Evolutionary conservation across 1,284 basidiomycete genomes (phyloP).

Genomic region (Nidula niveotomentosa): DNA sequence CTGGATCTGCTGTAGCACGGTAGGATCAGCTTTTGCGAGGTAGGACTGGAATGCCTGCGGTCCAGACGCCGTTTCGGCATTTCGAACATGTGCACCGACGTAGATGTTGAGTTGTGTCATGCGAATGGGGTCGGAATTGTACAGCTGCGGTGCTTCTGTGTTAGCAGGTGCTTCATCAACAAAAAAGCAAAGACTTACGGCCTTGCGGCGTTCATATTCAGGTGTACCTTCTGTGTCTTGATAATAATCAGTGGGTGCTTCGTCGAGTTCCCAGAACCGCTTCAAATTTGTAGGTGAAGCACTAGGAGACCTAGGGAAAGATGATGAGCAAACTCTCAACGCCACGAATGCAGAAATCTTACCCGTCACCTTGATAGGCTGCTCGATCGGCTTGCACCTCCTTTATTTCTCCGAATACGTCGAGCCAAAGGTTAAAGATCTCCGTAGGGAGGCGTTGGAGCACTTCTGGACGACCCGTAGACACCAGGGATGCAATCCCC

Average conservation of each 20-base stretch:
- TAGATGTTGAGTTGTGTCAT: conserved; percentile 58
- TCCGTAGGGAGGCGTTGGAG: conserved; percentile 69
- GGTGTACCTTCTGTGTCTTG: conserved; percentile 60
- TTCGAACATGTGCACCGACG: conserved; percentile 54
- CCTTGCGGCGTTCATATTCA: conserved; percentile 69
- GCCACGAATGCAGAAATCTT: neutral
- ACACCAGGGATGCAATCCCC: conserved; percentile 70
- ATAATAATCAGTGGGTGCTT: conserved; percentile 54
- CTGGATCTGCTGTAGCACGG: conserved; percentile 69
- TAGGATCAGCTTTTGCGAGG: conserved; percentile 64
- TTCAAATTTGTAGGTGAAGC: conserved; percentile 37
- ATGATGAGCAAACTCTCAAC: neutral
- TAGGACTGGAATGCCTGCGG: conserved; percentile 58
- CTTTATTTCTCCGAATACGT: conserved; percentile 86
- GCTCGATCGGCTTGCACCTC: conserved; percentile 54
- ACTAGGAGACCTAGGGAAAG: conserved; percentile 13
- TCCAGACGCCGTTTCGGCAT: conserved; percentile 61
- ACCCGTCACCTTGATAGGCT: conserved; percentile 30
- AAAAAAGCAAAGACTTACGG: conserved; percentile 38
- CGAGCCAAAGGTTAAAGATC: conserved; percentile 87
- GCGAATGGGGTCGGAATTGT: conserved; percentile 68
- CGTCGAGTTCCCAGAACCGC: conserved; percentile 68
- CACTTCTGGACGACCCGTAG: conserved; percentile 70
- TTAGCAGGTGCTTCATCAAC: neutral
- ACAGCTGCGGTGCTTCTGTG: conserved; percentile 42